Conservation (phyloP, 1,284 basidiomycete genomes). For the Leccinum pseudoinsigne region DNA sequence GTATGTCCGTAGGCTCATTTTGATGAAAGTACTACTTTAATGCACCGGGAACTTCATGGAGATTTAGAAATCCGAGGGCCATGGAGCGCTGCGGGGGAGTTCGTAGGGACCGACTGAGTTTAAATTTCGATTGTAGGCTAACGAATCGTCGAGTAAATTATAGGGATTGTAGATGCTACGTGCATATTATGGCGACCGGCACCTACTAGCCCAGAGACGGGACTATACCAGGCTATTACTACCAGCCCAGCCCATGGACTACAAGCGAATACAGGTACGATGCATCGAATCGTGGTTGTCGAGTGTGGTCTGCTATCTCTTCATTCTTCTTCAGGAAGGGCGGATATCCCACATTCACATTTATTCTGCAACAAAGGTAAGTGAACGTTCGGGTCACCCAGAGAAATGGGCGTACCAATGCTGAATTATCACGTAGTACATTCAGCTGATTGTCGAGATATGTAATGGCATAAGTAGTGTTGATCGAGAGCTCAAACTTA, state of each 20-base stretch:
- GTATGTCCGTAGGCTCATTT: neutral
- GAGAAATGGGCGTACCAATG: conserved; percentile 4
- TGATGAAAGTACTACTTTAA: neutral
- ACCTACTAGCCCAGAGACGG: too few relatives aligned
- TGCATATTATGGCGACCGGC: too few relatives aligned
- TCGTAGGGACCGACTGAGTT: too few relatives aligned
- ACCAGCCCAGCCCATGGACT: neutral
- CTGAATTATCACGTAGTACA: neutral
- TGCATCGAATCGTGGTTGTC: neutral
- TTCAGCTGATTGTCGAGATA: conserved; percentile 14
- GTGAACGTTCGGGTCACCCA: neutral
- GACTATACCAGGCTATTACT: too few relatives aligned
- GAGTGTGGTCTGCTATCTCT: neutral
- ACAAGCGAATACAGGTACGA: neutral
- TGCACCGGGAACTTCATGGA: neutral
- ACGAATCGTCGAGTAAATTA: too few relatives aligned
- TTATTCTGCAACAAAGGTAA: conserved; percentile 12
- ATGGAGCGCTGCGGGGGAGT: too few relatives aligned
- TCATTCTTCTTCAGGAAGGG: neutral
- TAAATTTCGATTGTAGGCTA: too few relatives aligned
- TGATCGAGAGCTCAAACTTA: conserved; percentile 11
- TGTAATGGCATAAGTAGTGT: conserved; percentile 7
- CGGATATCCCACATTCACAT: conserved; percentile 12
- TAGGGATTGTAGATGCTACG: too few relatives aligned
- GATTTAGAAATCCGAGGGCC: too few relatives aligned